Percentiles rank a stretch among this genome's conserved stretches.
These are phyloP conservation scores for Oryza rufipogon DNA, from an alignment of 176 grass and related monocot species.

Conservation along the genomic window DNA sequence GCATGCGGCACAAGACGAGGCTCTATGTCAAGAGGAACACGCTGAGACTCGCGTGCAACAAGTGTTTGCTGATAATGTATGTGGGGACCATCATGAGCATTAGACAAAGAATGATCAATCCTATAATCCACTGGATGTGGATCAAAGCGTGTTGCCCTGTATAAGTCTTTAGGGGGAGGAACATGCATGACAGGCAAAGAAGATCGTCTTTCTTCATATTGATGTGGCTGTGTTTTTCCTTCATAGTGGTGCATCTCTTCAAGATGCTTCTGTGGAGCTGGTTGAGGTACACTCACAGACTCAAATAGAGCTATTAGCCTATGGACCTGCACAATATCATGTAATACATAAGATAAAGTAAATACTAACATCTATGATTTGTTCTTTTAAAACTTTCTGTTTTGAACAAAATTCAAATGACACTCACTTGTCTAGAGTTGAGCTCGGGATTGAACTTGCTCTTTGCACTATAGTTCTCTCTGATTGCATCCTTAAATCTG, in stretches of 20 bases:
- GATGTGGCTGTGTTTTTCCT: slow-evolving; percentile 30
- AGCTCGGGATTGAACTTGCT: slow-evolving; percentile 65
- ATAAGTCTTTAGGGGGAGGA: slow-evolving; percentile 42
- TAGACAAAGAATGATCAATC: slow-evolving; percentile 33
- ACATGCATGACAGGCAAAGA: slow-evolving; percentile 40
- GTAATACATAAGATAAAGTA: slow-evolving; percentile 28
- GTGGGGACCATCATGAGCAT: slow-evolving; percentile 35
- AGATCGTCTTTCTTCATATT: slow-evolving; percentile 38
- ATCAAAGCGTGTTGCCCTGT: slow-evolving; percentile 46
- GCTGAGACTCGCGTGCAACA: slow-evolving; percentile 31
- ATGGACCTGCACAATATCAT: slow-evolving; percentile 53
- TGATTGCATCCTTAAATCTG: slow-evolving; percentile 71
- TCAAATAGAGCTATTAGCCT: slow-evolving; percentile 56
- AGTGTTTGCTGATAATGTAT: slow-evolving; percentile 41
- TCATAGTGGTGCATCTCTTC: slow-evolving; percentile 39
- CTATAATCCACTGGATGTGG: slow-evolving; percentile 37
- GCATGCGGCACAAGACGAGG: slow-evolving; percentile 26
- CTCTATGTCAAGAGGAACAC: slow-evolving; percentile 25
- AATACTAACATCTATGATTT: slow-evolving; percentile 13
- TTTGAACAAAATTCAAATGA: slow-evolving; percentile 14
- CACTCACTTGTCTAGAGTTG: slow-evolving; percentile 61
- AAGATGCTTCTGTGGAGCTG: slow-evolving; percentile 19
- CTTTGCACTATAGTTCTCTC: slow-evolving; percentile 67
- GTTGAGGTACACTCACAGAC: slow-evolving; percentile 33
- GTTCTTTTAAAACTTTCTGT: slow-evolving; percentile 27